Conservation (phyloP, 139 green algal species). For the Monoraphidium neglectum region DNA sequence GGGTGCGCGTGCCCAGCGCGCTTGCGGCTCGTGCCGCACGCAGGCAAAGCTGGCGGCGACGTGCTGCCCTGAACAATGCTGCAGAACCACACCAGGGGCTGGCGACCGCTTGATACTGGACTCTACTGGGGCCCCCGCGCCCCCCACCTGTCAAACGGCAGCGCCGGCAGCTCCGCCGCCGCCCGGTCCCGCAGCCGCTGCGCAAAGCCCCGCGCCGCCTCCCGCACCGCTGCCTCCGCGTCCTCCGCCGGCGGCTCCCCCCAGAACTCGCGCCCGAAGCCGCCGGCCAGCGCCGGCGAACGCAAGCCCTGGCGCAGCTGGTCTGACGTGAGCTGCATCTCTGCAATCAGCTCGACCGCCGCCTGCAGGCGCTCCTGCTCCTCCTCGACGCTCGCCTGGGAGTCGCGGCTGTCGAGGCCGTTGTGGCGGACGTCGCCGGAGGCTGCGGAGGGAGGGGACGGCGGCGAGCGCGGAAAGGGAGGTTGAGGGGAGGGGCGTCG, state of each 20-base stretch:
- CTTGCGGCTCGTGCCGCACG: too few relatives aligned
- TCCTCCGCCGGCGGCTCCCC: not conserved
- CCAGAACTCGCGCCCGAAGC: constrained; percentile 49
- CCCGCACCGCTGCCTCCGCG: constrained; percentile 32
- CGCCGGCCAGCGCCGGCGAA: constrained; percentile 39
- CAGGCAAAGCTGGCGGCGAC: too few relatives aligned
- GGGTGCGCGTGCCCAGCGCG: too few relatives aligned
- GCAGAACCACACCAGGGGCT: too few relatives aligned
- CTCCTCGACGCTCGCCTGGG: not conserved
- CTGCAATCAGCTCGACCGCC: constrained; percentile 73
- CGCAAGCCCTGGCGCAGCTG: constrained; percentile 58
- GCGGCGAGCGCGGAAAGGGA: too few relatives aligned
- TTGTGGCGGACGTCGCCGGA: not conserved
- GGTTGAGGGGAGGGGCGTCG: not conserved
- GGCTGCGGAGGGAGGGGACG: too few relatives aligned
- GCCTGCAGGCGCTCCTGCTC: constrained; percentile 33
- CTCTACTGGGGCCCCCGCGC: too few relatives aligned
- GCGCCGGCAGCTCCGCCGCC: constrained; percentile 43
- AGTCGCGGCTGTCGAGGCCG: too few relatives aligned
- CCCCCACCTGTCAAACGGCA: constrained; percentile 60
- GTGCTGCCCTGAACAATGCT: too few relatives aligned
- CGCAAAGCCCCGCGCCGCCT: constrained; percentile 13
- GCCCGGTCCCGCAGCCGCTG: constrained; percentile 45
- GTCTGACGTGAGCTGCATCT: constrained; percentile 85
- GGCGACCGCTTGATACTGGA: too few relatives aligned